Evolutionary conservation across 2,329 filamentous ascomycete species (phyloP).

Genomic region (Rhynchosporium secalis): DNA sequence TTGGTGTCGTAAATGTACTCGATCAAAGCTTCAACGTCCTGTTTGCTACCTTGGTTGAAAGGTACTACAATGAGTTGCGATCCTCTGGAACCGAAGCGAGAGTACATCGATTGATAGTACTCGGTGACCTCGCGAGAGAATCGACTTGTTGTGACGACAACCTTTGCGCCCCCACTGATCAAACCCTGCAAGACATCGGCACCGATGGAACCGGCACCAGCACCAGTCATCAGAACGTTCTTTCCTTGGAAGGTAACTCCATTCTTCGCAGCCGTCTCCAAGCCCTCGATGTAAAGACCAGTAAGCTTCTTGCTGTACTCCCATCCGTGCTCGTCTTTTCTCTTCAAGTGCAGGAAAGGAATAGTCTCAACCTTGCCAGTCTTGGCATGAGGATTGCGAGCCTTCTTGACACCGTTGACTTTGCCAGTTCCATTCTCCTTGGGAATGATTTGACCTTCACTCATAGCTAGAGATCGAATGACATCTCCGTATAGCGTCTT

Average conservation of each 20-base stretch:
- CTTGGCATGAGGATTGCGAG: slow-evolving; percentile 59
- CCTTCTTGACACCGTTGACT: slow-evolving; percentile 57
- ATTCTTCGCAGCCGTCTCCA: slow-evolving; percentile 82
- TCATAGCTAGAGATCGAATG: slow-evolving; percentile 93
- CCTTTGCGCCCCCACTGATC: slow-evolving; percentile 94
- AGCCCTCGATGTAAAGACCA: slow-evolving; percentile 83
- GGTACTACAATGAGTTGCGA: slow-evolving; percentile 97
- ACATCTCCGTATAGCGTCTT: slow-evolving; percentile 94
- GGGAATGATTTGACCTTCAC: slow-evolving; percentile 94
- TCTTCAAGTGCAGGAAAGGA: slow-evolving; percentile 95
- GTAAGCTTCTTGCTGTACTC: slow-evolving; percentile 99
- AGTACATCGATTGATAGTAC: slow-evolving; percentile 99
- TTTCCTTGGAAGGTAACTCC: slow-evolving; percentile 94
- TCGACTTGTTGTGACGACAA: slow-evolving; percentile 92
- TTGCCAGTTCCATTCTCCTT: slow-evolving; percentile 69
- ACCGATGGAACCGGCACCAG: slow-evolving; percentile 95
- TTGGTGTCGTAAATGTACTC: slow-evolving; percentile 97
- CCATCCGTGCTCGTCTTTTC: slow-evolving; percentile 91
- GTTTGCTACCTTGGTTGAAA: slow-evolving; percentile 98
- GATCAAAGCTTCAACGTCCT: slow-evolving; percentile 90
- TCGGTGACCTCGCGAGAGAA: slow-evolving; percentile 98
- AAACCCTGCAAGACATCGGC: slow-evolving; percentile 95
- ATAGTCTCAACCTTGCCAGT: slow-evolving; percentile 92
- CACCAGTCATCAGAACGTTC: slow-evolving; percentile 97
- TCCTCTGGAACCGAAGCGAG: slow-evolving; percentile 86